phyloP scores from a whole-genome alignment of 371 early-diverging fungal genomes.

The Rhizopus stolonifer region DNA sequence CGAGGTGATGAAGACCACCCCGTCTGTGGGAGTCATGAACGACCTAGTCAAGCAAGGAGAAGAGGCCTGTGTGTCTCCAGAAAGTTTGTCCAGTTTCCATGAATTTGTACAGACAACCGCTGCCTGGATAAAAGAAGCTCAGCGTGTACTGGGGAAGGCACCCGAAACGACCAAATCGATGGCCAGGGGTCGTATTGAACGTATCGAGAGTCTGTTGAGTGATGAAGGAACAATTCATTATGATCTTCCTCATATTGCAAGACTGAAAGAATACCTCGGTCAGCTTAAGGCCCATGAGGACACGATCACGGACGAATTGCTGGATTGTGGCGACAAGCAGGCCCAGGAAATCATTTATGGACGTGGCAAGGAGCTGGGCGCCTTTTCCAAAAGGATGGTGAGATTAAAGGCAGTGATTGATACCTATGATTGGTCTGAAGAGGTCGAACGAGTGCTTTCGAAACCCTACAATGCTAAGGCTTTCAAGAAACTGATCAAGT shows the following conservation, averaged over 20 bases:
- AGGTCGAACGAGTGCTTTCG: not conserved
- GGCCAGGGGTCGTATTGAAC: conserved; percentile 6
- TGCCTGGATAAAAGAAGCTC: conserved; percentile 50
- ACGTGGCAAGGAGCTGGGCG: conserved; percentile 2
- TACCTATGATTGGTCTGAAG: conserved; percentile 14
- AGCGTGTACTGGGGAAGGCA: conserved; percentile 30
- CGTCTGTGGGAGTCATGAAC: conserved; percentile 51
- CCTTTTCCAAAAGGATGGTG: conserved; percentile 9
- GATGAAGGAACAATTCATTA: conserved; percentile 11
- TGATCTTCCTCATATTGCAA: conserved; percentile 3
- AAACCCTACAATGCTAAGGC: conserved; percentile 9
- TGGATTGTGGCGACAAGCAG: not conserved
- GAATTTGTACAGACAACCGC: conserved; percentile 48
- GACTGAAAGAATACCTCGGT: conserved; percentile 8
- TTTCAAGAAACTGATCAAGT: conserved; percentile 17
- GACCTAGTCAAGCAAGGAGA: conserved; percentile 54
- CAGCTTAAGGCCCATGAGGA: not conserved
- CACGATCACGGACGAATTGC: conserved; percentile 5
- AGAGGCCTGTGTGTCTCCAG: conserved; percentile 23
- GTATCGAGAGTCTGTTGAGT: conserved; percentile 6
- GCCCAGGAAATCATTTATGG: conserved; percentile 5
- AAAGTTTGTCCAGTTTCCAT: conserved; percentile 43
- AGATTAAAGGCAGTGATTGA: conserved; percentile 2
- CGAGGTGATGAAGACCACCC: conserved; percentile 44
- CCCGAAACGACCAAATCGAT: conserved; percentile 5